phyloP scores from a whole-genome alignment of 148 eudicot genomes.

The Pharnaceum exiguum region DNA sequence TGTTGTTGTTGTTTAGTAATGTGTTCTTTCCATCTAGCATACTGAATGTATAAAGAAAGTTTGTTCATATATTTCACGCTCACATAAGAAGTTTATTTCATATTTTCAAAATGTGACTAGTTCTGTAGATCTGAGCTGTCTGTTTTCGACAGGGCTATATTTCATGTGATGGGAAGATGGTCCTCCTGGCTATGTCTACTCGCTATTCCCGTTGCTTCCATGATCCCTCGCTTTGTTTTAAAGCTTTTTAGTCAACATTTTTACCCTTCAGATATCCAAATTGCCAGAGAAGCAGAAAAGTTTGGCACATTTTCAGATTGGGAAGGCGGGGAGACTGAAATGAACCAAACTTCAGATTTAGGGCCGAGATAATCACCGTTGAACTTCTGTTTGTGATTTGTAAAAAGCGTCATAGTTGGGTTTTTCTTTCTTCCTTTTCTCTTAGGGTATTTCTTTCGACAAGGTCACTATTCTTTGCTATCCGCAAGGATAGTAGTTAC shows the following conservation, averaged over 20 bases:
- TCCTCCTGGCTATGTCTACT: constrained; percentile 75
- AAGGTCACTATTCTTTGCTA: constrained; percentile 38
- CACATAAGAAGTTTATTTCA: no score
- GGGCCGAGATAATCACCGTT: constrained; percentile 29
- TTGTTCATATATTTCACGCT: no score
- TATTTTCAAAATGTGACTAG: no score
- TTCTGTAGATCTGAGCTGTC: not conserved
- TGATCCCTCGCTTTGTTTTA: constrained; percentile 73
- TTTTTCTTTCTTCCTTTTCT: not conserved
- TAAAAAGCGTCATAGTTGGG: constrained; percentile 17
- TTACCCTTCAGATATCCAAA: constrained; percentile 63
- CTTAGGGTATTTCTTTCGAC: constrained; percentile 16
- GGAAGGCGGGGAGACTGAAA: constrained; percentile 48
- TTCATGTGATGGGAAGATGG: constrained; percentile 37
- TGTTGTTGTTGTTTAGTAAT: no score
- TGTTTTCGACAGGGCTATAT: constrained; percentile 70
- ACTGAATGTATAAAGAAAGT: no score
- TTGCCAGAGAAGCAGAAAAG: constrained; percentile 91
- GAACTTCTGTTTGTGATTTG: constrained; percentile 9
- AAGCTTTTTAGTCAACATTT: constrained; percentile 42
- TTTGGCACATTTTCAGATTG: constrained; percentile 37
- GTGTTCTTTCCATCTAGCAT: no score
- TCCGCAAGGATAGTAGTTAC: constrained; percentile 49
- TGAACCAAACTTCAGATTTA: constrained; percentile 46
- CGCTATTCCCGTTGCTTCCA: constrained; percentile 45